These are phyloP conservation scores for Craterostigma plantagineum DNA, from an alignment of 257 asterid genomes.

Conservation along the genomic window DNA sequence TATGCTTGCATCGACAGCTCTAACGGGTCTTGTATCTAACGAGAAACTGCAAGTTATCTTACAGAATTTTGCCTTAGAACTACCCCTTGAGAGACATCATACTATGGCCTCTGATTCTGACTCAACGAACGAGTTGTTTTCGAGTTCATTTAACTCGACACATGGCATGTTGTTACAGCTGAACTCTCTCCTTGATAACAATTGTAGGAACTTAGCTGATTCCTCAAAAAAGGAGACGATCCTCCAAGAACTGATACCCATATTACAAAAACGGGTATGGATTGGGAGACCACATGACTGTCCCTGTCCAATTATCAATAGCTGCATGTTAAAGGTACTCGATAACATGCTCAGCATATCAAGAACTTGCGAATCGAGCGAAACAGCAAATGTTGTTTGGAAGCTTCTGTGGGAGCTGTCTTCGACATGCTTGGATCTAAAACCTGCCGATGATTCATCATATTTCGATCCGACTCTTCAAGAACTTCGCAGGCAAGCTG, in stretches of 20 bases:
- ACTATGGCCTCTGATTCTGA: constrained; percentile 9
- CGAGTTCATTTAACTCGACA: constrained; percentile 43
- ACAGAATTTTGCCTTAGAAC: constrained; percentile 56
- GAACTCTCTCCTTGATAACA: constrained; percentile 52
- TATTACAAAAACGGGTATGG: constrained; percentile 46
- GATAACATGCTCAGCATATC: constrained; percentile 74
- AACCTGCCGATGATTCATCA: constrained; percentile 20
- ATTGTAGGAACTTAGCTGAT: constrained; percentile 65
- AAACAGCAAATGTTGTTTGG: constrained; percentile 36
- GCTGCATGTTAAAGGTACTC: constrained; percentile 40
- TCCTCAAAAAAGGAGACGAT: constrained; percentile 37
- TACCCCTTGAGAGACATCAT: constrained; percentile 22
- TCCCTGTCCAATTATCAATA: constrained; percentile 62
- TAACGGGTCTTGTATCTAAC: constrained; percentile 60
- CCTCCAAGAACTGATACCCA: constrained; percentile 36
- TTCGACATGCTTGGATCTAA: constrained; percentile 51
- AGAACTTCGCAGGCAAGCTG: constrained; percentile 85
- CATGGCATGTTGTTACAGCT: constrained; percentile 85
- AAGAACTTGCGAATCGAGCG: constrained; percentile 36
- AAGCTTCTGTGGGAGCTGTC: constrained; percentile 57
- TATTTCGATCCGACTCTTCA: constrained; percentile 64
- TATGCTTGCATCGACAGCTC: constrained; percentile 79
- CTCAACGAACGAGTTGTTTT: no score
- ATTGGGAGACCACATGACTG: constrained; percentile 53
- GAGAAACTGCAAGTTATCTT: constrained; percentile 57